These are phyloP conservation scores for Fusarium sp. DNA, from an alignment of 2,329 filamentous ascomycete genomes.

Conservation along the genomic window DNA sequence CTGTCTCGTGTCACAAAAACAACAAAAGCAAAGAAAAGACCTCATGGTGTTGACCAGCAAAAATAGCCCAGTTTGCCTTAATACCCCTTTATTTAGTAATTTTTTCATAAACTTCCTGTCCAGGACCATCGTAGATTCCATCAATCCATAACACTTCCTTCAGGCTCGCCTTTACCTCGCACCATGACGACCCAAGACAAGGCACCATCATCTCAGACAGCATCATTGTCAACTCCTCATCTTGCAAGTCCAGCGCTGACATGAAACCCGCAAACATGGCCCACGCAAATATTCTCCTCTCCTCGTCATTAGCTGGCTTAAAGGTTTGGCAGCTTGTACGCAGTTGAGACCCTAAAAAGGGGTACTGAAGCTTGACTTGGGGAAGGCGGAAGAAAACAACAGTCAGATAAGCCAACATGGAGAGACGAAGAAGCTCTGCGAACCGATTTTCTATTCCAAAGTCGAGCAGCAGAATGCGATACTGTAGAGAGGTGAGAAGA, in stretches of 20 bases:
- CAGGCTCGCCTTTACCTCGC: background rate
- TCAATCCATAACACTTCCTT: slow-evolving; percentile 2
- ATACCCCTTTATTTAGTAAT: background rate
- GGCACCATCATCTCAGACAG: background rate
- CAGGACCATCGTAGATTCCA: background rate
- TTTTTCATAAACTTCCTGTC: background rate
- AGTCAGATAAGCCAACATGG: background rate
- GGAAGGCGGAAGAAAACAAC: background rate
- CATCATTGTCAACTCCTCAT: background rate
- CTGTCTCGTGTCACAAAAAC: background rate
- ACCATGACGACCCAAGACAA: background rate
- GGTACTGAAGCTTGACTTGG: background rate
- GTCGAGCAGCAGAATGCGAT: background rate
- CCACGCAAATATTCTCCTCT: background rate
- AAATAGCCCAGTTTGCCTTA: no score
- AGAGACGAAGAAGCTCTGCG: background rate
- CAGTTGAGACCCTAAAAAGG: background rate
- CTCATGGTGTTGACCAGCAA: no score
- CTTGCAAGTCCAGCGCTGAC: background rate
- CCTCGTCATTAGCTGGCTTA: background rate
- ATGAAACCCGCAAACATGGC: background rate
- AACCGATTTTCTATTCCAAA: background rate
- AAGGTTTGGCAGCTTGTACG: background rate
- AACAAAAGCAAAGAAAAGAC: background rate
- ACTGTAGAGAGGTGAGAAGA: background rate